These are phyloP conservation scores for Russula brevipes DNA, from an alignment of 768 basidiomycete species.

Conservation along the genomic window DNA sequence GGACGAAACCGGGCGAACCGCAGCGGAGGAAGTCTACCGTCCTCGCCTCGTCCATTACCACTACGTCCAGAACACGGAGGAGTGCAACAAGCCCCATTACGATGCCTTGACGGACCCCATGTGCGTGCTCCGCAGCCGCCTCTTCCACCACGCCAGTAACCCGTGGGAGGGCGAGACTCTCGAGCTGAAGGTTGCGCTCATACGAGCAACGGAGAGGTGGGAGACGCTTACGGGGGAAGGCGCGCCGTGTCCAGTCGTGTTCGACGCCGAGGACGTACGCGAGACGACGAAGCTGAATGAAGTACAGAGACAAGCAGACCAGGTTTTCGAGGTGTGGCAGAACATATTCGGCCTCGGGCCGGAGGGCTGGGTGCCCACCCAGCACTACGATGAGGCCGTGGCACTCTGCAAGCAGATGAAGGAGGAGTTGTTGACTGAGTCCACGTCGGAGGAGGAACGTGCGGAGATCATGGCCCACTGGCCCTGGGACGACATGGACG, in stretches of 20 bases:
- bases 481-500: slow-evolving; percentile 47
- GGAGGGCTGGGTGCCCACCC: neutral
- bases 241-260: slow-evolving; percentile 42
- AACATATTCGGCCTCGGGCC: neutral
- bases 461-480: slow-evolving; percentile 39
- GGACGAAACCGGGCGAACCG: slow-evolving; percentile 34
- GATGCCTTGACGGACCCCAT: neutral
- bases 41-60: slow-evolving; percentile 47
- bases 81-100: slow-evolving; percentile 35
- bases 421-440: neutral
- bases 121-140: slow-evolving; percentile 35
- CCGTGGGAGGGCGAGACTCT: slow-evolving; percentile 46
- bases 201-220: slow-evolving; percentile 42
- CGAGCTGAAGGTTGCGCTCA: slow-evolving; percentile 43
- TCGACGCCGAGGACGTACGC: slow-evolving; percentile 42
- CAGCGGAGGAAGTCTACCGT: slow-evolving; percentile 38
- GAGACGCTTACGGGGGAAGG: slow-evolving; percentile 37
- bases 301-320: neutral
- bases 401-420: neutral
- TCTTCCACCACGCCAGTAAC: slow-evolving; percentile 41
- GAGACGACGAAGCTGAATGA: slow-evolving; percentile 37
- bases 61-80: slow-evolving; percentile 42
- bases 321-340: neutral
- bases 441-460: slow-evolving; percentile 34
- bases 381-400: neutral